These are phyloP conservation scores for Candida lessepsii DNA, from an alignment of 805 yeast genomes.

Conservation along the genomic window DNA sequence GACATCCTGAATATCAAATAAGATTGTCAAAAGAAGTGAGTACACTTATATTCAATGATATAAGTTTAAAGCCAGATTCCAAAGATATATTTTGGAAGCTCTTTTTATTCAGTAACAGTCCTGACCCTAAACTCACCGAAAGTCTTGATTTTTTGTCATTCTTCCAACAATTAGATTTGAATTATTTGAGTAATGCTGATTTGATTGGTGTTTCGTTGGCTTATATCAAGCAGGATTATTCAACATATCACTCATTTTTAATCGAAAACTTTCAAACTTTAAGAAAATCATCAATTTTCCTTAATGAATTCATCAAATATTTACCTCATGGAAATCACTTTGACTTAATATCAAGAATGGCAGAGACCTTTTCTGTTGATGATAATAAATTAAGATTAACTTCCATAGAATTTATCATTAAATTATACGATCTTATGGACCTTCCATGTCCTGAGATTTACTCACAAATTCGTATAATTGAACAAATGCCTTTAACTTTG, in stretches of 20 bases:
- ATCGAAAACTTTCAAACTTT: slow-evolving; percentile 8
- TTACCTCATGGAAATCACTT: not conserved
- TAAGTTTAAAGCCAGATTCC: slow-evolving; percentile 1
- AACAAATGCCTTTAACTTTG: slow-evolving; percentile 69
- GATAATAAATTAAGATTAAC: slow-evolving; percentile 39
- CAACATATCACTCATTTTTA: not conserved
- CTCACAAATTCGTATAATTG: slow-evolving; percentile 58
- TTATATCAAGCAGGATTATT: not conserved
- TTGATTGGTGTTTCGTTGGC: slow-evolving; percentile 10
- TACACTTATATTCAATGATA: slow-evolving; percentile 3
- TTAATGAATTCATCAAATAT: slow-evolving; percentile 5
- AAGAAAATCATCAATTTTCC: slow-evolving; percentile 12
- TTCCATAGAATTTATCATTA: slow-evolving; percentile 49
- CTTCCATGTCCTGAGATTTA: slow-evolving; percentile 39
- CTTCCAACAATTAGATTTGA: slow-evolving; percentile 1
- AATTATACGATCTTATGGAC: slow-evolving; percentile 21
- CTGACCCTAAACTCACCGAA: not conserved
- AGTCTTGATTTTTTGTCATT: slow-evolving; percentile 5
- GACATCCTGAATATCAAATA: slow-evolving; percentile 8
- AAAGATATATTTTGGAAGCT: slow-evolving; percentile 15
- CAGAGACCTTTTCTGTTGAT: slow-evolving; percentile 11
- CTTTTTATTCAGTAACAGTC: slow-evolving; percentile 6
- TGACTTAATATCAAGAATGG: slow-evolving; percentile 1
- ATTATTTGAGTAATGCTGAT: slow-evolving; percentile 11
- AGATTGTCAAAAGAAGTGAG: slow-evolving; percentile 1